Base-by-base conservation (phyloP, 176 grass and related monocot genomes). In the Chrysopogon serrulatus region DNA sequence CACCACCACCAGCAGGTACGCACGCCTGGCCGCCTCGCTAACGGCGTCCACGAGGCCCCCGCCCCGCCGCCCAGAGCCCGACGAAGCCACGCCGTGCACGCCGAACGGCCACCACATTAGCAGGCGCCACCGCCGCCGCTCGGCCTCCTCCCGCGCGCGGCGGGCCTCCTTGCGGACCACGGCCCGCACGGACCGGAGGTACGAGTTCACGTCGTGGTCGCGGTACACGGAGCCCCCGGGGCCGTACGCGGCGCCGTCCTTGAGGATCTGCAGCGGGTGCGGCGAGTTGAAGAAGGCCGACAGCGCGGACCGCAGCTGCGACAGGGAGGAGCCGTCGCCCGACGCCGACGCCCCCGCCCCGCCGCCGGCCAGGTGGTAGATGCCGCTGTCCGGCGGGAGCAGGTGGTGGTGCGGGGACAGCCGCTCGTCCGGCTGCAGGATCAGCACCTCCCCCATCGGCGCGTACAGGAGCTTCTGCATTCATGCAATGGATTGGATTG, bases 221-320 rank as follows among this genome's bases (percentile, higher is more conserved):
- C 96, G 87, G 37, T 90, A 92, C 56, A 98, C 87, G 16, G 91
- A 61, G 12, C 96, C 96, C 56, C 85, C 78, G 37, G 96, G 82
- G 0, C 96, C 93, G 35, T 98, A 98, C 11, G 96, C 93, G 42
- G 79, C 59, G 10, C 89, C 62, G 56, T 95, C 91, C 48, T 86
- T 95, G 74, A 98, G 82, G 71, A 95, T 95, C 85, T 98, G 93
- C 28, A 95, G 89, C 33, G 96, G 96, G 74, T 98, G 96, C 1
- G 93, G 93, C 31, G 96, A 92, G 81, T 98, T 98, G 40, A 98
- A 49, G 91, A 98, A 98, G 18, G 96, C 83, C 5, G 73, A 90
- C 19, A 82, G n/a, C 36, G 96, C 96, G 1, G 91, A 92, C 31
- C 83, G 83, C 43, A 95, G 61, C 12, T 87, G 73, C 11, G 87